Conservation (phyloP, 495 filamentous ascomycete species). For the Evansstolkia leycettana region DNA sequence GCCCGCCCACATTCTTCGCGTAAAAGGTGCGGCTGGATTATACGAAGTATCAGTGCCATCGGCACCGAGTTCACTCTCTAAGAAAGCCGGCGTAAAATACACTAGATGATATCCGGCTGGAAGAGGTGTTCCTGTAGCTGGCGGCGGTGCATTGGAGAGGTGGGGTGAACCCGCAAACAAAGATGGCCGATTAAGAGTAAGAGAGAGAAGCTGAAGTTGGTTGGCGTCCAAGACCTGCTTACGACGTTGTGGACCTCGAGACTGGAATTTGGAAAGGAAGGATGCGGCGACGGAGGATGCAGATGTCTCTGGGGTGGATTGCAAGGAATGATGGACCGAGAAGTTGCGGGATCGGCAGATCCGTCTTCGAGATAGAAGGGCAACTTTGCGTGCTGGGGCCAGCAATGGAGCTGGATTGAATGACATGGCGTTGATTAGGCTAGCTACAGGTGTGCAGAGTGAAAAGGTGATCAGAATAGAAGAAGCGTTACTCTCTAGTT, state of each 20-base stretch:
- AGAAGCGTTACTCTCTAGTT: too few relatives aligned
- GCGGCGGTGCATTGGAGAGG: conserved; percentile 15
- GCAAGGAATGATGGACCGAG: conserved; percentile 2
- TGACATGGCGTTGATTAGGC: background rate
- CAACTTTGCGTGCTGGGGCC: background rate
- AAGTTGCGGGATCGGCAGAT: background rate
- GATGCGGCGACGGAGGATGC: conserved; percentile 24
- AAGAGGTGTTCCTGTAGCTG: conserved; percentile 27
- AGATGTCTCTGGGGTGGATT: conserved; percentile 5
- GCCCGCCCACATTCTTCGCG: conserved; percentile 70
- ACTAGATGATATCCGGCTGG: conserved; percentile 60
- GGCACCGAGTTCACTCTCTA: conserved; percentile 38
- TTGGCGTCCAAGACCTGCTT: conserved; percentile 43
- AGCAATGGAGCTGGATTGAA: background rate
- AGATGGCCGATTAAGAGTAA: conserved; percentile 38
- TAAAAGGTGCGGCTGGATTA: conserved; percentile 50
- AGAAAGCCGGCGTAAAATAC: conserved; percentile 54
- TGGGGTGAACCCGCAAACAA: conserved; percentile 19
- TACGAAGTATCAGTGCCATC: conserved; percentile 68
- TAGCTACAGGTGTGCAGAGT: background rate
- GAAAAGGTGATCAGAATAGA: too few relatives aligned
- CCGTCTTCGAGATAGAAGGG: background rate
- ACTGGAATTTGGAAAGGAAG: conserved; percentile 32
- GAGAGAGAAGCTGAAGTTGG: conserved; percentile 41
- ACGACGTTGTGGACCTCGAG: conserved; percentile 27